These are phyloP conservation scores for Nannochloris sp. DNA, from an alignment of 139 green algal genomes.

Conservation along the genomic window DNA sequence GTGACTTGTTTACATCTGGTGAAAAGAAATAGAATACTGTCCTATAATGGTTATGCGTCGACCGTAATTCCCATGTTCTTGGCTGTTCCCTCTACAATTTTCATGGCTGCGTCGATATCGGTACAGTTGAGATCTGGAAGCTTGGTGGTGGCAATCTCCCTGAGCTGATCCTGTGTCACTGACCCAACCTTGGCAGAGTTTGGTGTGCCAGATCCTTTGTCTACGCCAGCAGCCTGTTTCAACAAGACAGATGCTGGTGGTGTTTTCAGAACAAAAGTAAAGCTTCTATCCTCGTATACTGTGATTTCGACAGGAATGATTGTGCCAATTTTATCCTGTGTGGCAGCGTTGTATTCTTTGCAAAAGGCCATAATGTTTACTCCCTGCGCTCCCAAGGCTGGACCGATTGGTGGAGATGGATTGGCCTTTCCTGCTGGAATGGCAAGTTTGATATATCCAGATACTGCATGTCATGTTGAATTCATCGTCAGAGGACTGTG, in stretches of 20 bases:
- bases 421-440: conserved; percentile 96
- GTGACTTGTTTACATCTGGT: no score
- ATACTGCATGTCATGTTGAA: conserved; percentile 41
- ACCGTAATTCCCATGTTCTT: conserved; percentile 92
- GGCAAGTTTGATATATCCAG: conserved; percentile 94
- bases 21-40: no score
- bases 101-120: conserved; percentile 78
- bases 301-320: conserved; percentile 99
- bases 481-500: neutral
- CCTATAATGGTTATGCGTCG: conserved; percentile 12
- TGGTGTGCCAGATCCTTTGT: conserved; percentile 69
- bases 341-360: conserved; percentile 99
- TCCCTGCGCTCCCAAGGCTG: conserved; percentile 93
- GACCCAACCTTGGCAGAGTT: conserved; percentile 71
- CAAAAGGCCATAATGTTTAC: conserved; percentile 99
- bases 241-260: conserved; percentile 90
- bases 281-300: conserved; percentile 94
- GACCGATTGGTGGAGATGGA: conserved; percentile 92
- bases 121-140: conserved; percentile 93
- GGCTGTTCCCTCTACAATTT: conserved; percentile 88
- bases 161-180: conserved; percentile 81
- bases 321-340: conserved; percentile 85
- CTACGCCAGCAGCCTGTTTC: conserved; percentile 85
- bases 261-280: conserved; percentile 99
- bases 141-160: conserved; percentile 95